These are phyloP conservation scores for Vishniacozyma victoriae DNA, from an alignment of 768 basidiomycete genomes.

Conservation along the genomic window DNA sequence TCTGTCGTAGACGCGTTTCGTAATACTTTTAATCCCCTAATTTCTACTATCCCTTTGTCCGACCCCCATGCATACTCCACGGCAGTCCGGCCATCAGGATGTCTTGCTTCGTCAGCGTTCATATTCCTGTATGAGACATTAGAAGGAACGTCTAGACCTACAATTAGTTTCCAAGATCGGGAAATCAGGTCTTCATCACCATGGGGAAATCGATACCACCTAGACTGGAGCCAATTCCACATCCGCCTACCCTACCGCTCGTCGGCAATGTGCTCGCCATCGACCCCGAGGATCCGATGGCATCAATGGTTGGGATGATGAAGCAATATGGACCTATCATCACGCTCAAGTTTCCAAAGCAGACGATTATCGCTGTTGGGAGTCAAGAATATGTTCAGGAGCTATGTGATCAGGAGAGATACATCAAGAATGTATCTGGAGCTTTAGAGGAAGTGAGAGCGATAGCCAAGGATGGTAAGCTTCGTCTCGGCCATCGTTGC, in stretches of 20 bases:
- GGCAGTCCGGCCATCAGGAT: no score
- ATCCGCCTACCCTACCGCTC: slow-evolving; percentile 50
- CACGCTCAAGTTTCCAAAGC: slow-evolving; percentile 47
- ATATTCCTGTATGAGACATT: no score
- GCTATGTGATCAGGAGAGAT: slow-evolving; percentile 50
- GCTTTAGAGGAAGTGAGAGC: slow-evolving; percentile 47
- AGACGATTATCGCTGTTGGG: slow-evolving; percentile 40
- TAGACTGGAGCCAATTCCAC: slow-evolving; percentile 48
- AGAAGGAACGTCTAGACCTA: no score
- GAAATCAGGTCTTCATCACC: no score
- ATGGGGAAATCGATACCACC: no score
- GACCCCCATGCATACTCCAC: no score
- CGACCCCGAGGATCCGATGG: slow-evolving; percentile 16
- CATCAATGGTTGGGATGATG: slow-evolving; percentile 1
- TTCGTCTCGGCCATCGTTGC: neutral
- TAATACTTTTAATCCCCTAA: no score
- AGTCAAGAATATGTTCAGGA: slow-evolving; percentile 50
- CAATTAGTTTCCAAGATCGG: no score
- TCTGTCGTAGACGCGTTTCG: no score
- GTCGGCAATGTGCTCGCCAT: slow-evolving; percentile 47
- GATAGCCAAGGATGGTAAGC: slow-evolving; percentile 47
- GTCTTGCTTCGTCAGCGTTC: no score
- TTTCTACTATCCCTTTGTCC: no score
- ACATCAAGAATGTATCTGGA: slow-evolving; percentile 49
- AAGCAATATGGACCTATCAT: slow-evolving; percentile 43